Evolutionary conservation across 306 rosid genomes (phyloP).

Genomic region (Alnus rubra): DNA sequence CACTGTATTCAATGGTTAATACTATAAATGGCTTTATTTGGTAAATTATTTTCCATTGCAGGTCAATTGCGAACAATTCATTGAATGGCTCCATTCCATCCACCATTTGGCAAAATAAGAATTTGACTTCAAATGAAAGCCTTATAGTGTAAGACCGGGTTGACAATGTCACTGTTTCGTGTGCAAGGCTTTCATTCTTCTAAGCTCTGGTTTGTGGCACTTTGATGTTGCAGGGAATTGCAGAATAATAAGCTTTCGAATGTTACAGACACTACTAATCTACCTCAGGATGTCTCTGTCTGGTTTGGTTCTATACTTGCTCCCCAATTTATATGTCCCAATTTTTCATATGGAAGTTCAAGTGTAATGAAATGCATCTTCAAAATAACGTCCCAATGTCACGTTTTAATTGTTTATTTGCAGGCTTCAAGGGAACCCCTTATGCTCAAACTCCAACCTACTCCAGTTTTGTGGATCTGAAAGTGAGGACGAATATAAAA

Average conservation of each 20-base stretch:
- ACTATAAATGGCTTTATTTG: conserved; percentile 17
- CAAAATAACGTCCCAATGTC: background rate
- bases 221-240: conserved; percentile 65
- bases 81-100: conserved; percentile 66
- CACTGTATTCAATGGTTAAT: conserved; percentile 16
- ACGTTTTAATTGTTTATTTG: conserved; percentile 12
- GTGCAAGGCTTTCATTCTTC: background rate
- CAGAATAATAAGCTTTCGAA: conserved; percentile 58
- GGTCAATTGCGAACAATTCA: conserved; percentile 84
- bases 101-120: conserved; percentile 63
- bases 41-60: conserved; percentile 39
- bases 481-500: conserved; percentile 23
- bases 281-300: conserved; percentile 73
- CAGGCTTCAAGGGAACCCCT: conserved; percentile 94
- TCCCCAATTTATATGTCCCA: conserved; percentile 17
- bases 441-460: conserved; percentile 51
- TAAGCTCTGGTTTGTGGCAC: conserved; percentile 30
- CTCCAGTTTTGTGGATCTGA: conserved; percentile 52
- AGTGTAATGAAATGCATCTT: conserved; percentile 2
- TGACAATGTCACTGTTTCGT: conserved; percentile 15
- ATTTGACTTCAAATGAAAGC: conserved; percentile 31
- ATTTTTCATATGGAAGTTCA: conserved; percentile 7
- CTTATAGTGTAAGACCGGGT: conserved; percentile 64
- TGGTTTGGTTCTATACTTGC: conserved; percentile 56
- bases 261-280: conserved; percentile 49